Evolutionary conservation across 306 rosid species (phyloP).

Genomic region (Rosa multiflora): DNA sequence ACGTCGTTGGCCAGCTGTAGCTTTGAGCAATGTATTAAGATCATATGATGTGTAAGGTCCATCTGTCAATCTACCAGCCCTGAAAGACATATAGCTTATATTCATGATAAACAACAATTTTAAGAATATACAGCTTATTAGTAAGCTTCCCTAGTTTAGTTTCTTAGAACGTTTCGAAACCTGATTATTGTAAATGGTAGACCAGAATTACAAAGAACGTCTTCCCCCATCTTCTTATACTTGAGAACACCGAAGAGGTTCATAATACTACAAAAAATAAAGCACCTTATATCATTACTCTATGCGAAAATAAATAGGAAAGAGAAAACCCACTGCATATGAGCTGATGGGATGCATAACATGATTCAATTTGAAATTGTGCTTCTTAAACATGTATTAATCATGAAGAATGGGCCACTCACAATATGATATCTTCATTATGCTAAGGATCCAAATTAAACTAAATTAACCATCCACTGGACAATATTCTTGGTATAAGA

Average conservation of each 20-base stretch:
- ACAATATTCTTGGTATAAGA: neutral
- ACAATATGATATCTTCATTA: neutral
- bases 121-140: neutral
- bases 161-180: conserved; percentile 35
- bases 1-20: conserved; percentile 89
- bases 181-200: conserved; percentile 92
- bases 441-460: neutral
- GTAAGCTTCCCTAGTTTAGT: neutral
- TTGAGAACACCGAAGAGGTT: conserved; percentile 94
- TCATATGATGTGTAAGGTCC: conserved; percentile 98
- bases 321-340: neutral
- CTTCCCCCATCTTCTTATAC: conserved; percentile 95
- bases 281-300: conserved; percentile 4
- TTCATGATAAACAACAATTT: neutral
- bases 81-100: conserved; percentile 27
- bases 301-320: neutral
- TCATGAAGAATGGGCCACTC: neutral
- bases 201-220: conserved; percentile 74
- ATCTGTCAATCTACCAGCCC: conserved; percentile 95
- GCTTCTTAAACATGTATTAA: neutral
- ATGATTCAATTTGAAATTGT: neutral
- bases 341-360: neutral
- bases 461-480: neutral
- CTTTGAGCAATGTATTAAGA: conserved; percentile 86
- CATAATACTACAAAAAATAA: conserved; percentile 55